A percentile compares a stretch with the other conserved stretches of the same genome.
These are phyloP conservation scores for Myriangium duriaei DNA, from an alignment of 2,329 filamentous ascomycete genomes.

Conservation along the genomic window DNA sequence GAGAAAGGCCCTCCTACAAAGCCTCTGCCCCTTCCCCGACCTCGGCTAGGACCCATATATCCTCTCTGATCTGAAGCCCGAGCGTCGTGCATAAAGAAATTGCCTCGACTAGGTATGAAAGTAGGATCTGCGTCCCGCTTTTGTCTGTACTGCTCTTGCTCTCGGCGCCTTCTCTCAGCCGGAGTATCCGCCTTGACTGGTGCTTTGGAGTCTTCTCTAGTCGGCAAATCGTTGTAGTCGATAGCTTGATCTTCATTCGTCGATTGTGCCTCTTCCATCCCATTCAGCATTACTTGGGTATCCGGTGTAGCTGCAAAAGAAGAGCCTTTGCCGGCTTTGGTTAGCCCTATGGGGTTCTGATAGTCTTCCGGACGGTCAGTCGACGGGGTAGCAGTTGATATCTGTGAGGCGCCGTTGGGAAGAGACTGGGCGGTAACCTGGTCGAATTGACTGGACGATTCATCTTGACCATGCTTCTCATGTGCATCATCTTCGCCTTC, in stretches of 20 bases:
- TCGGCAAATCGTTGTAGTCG: slow-evolving; percentile 3
- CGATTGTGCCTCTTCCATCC: slow-evolving; percentile 36
- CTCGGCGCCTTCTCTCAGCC: slow-evolving; percentile 61
- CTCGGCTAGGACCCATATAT: slow-evolving; percentile 59
- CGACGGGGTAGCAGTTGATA: slow-evolving; percentile 6
- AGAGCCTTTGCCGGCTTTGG: not conserved
- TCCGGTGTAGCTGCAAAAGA: slow-evolving; percentile 38
- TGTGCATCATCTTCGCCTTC: slow-evolving; percentile 47
- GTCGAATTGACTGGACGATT: slow-evolving; percentile 17
- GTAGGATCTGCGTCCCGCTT: slow-evolving; percentile 80
- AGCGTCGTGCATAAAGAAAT: slow-evolving; percentile 95
- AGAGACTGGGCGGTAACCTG: not conserved
- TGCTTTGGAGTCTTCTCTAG: slow-evolving; percentile 31
- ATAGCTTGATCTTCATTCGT: slow-evolving; percentile 21
- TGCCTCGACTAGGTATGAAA: slow-evolving; percentile 85
- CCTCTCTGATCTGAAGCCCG: slow-evolving; percentile 66
- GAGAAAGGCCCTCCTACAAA: slow-evolving; percentile 40
- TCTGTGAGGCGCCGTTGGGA: slow-evolving; percentile 13
- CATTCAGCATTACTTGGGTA: slow-evolving; percentile 50
- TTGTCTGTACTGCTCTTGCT: slow-evolving; percentile 84
- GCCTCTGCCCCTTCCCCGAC: slow-evolving; percentile 49
- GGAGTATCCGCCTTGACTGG: slow-evolving; percentile 38
- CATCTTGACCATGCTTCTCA: slow-evolving; percentile 30
- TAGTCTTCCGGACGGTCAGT: not conserved
- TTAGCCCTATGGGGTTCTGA: not conserved